These are phyloP conservation scores for Penicillium crustosum DNA, from an alignment of 2,329 filamentous ascomycete species.

Conservation along the genomic window DNA sequence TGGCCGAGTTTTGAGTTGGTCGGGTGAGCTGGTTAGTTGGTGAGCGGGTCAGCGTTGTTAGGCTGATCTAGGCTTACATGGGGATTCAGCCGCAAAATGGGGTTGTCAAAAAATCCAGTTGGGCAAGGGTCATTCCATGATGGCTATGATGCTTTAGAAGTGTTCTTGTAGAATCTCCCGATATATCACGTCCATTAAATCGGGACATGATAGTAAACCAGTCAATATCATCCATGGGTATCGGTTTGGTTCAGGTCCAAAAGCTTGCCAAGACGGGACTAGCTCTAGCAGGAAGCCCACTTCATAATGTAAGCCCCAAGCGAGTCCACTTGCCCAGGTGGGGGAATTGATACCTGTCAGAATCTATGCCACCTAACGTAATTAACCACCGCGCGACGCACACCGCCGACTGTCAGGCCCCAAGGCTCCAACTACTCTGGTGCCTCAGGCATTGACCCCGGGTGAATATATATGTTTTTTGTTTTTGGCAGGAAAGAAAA, in stretches of 20 bases:
- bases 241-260: neutral
- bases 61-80: neutral
- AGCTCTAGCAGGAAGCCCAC: neutral
- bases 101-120: neutral
- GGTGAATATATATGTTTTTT: too few relatives aligned
- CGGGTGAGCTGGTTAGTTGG: neutral
- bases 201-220: neutral
- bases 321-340: too few relatives aligned
- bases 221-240: neutral
- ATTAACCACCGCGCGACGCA: too few relatives aligned
- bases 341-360: too few relatives aligned
- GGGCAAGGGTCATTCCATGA: neutral
- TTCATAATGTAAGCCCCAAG: too few relatives aligned
- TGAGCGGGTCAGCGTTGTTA: neutral
- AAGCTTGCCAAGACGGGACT: neutral
- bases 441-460: too few relatives aligned
- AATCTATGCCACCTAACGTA: too few relatives aligned
- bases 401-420: too few relatives aligned
- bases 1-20: neutral
- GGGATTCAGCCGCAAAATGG: neutral
- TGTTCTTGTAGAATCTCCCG: neutral
- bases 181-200: neutral
- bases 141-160: neutral
- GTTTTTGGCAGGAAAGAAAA: too few relatives aligned
- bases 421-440: too few relatives aligned